These are phyloP conservation scores for Suhomyces panamericanus DNA, from an alignment of 1,139 yeast genomes.

Conservation along the genomic window DNA sequence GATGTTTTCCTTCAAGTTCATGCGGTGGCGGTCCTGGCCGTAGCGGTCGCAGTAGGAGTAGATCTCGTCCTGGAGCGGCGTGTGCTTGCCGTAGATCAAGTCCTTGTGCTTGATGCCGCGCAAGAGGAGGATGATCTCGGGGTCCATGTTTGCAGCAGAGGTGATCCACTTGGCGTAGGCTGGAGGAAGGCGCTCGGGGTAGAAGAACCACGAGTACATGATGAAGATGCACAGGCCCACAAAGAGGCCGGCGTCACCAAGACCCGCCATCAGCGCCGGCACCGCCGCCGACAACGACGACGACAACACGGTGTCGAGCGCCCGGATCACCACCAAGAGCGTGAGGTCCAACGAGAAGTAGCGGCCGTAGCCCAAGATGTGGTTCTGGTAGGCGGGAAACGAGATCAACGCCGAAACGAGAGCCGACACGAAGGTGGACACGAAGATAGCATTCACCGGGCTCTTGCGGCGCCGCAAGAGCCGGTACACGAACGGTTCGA, in stretches of 20 bases:
- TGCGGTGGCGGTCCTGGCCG: conserved; percentile 27
- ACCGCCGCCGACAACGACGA: conserved; percentile 23
- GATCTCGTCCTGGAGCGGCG: conserved; percentile 22
- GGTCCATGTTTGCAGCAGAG: conserved; percentile 44
- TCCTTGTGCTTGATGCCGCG: conserved; percentile 25
- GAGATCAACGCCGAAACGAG: conserved; percentile 29
- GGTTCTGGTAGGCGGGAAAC: conserved; percentile 34
- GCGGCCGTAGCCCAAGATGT: conserved; percentile 31
- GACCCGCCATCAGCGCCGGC: conserved; percentile 15
- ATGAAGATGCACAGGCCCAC: conserved; percentile 31
- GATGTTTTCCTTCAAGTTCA: conserved; percentile 20
- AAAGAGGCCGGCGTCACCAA: conserved; percentile 34
- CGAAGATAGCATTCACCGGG: conserved; percentile 25
- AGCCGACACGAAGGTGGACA: conserved; percentile 33
- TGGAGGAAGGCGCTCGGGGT: conserved; percentile 35
- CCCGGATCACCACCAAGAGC: conserved; percentile 37
- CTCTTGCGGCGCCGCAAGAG: conserved; percentile 16
- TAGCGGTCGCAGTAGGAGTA: conserved; percentile 28
- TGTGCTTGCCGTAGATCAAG: conserved; percentile 28
- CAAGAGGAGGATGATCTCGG: conserved; percentile 27
- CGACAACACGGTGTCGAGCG: conserved; percentile 35
- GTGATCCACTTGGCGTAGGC: conserved; percentile 43
- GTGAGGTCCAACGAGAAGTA: conserved; percentile 37
- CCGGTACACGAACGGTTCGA: conserved; percentile 33
- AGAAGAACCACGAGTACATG: conserved; percentile 40